These are phyloP conservation scores for Corchorus olitorius DNA, from an alignment of 345 rosid genomes.

Conservation along the genomic window DNA sequence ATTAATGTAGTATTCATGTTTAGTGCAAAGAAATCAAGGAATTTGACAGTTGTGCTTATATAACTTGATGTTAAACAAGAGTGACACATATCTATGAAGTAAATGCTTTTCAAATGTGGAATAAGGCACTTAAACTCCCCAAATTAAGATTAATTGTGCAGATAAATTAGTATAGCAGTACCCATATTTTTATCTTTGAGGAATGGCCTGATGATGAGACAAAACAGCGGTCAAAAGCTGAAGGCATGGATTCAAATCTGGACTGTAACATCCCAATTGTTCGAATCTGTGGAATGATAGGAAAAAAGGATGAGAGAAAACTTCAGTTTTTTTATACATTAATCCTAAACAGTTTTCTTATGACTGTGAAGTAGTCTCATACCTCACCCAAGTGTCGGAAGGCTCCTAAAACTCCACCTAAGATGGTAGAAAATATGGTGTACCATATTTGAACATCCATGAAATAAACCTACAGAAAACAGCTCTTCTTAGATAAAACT, in stretches of 20 bases:
- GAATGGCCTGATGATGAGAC: slow-evolving; percentile 44
- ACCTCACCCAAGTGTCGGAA: slow-evolving; percentile 99
- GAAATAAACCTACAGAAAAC: slow-evolving; percentile 69
- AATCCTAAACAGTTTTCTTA: neutral
- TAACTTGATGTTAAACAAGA: neutral
- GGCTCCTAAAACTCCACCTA: slow-evolving; percentile 95
- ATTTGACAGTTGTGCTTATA: neutral
- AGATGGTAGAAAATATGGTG: slow-evolving; percentile 84
- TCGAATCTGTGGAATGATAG: slow-evolving; percentile 60
- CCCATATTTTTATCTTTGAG: neutral
- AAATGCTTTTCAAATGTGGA: neutral
- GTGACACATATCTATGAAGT: neutral
- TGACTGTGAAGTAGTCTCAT: slow-evolving; percentile 23
- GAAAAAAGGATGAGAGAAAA: slow-evolving; percentile 8
- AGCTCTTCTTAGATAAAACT: neutral
- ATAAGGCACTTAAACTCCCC: slow-evolving; percentile 15
- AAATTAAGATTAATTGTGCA: neutral
- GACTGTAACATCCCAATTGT: slow-evolving; percentile 96
- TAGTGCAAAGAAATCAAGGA: slow-evolving; percentile 13
- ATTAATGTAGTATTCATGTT: slow-evolving; percentile 21
- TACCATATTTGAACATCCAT: slow-evolving; percentile 99
- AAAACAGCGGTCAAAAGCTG: slow-evolving; percentile 60
- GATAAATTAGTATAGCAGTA: neutral
- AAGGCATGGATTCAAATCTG: slow-evolving; percentile 70
- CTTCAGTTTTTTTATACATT: neutral